Conservation (phyloP, 2,329 filamentous ascomycete species). For the Diaporthe ampelina region DNA sequence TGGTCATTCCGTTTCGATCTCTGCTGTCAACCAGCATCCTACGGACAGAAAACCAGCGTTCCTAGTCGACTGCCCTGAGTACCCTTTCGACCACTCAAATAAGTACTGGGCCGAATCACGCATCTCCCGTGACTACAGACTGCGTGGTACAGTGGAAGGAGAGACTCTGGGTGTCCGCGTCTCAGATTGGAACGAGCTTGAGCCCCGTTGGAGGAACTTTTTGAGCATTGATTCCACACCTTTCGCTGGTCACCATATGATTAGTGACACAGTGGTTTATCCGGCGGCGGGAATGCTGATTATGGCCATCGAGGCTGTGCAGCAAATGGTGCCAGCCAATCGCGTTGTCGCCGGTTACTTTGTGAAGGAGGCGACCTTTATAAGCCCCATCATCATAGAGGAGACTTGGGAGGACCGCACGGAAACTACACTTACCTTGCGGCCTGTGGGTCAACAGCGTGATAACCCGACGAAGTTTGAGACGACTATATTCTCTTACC, state of each 20-base stretch:
- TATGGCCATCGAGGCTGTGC: slow-evolving; percentile 56
- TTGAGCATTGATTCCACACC: slow-evolving; percentile 52
- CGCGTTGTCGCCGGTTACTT: slow-evolving; percentile 7
- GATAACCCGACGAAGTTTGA: slow-evolving; percentile 49
- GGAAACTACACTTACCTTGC: slow-evolving; percentile 51
- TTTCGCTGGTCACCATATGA: slow-evolving; percentile 59
- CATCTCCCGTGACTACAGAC: slow-evolving; percentile 46
- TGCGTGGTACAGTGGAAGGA: slow-evolving; percentile 42
- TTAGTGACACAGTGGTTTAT: slow-evolving; percentile 49
- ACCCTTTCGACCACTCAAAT: slow-evolving; percentile 53
- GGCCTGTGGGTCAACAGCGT: slow-evolving; percentile 45
- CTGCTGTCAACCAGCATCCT: slow-evolving; percentile 44
- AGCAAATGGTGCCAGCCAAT: slow-evolving; percentile 41
- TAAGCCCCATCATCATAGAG: slow-evolving; percentile 29
- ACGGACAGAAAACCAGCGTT: slow-evolving; percentile 46
- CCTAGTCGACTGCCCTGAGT: slow-evolving; percentile 45
- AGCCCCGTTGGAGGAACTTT: slow-evolving; percentile 58
- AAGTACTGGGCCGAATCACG: slow-evolving; percentile 52
- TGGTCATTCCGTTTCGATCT: slow-evolving; percentile 45
- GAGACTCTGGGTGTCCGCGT: not conserved
- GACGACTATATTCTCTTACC: slow-evolving; percentile 48
- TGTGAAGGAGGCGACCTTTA: slow-evolving; percentile 11
- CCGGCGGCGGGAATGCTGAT: slow-evolving; percentile 54
- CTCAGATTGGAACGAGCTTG: slow-evolving; percentile 47
- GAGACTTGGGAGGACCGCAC: slow-evolving; percentile 48